Evolutionary conservation across 2,329 filamentous ascomycete genomes (phyloP), one percentile per base, ranked within the genome.

Genomic region (Diaporthe caulivora): DNA sequence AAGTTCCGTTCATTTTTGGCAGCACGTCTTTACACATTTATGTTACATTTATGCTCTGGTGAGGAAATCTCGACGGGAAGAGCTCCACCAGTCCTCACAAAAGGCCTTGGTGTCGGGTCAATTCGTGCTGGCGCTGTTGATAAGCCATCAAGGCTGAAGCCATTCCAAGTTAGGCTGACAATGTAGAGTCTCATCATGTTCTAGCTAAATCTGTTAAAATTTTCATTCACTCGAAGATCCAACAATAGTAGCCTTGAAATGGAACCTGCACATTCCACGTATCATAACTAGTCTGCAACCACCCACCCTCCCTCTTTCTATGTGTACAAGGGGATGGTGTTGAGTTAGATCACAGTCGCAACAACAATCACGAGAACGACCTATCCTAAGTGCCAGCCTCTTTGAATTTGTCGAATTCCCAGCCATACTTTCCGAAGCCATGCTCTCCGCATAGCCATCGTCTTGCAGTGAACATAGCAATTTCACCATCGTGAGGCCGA

Each of bases 51-150:
- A 9, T 74, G 64, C n/a, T 78, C 68, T 21, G 77, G 75, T 69
- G 84, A 71, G 53, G 83, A 80, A 26, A 83, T 75, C 70, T 82
- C 78, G 3, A 89, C 84, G 0, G 88, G 88, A 10, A 89, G 79
- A 3, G 77, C 81, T 29, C 86, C 88, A 29, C 87, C 87, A 7
- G 83, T 83, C 51, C 84, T 84, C 88, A 85, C 29, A 89, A 81
- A 83, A 89, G 87, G 34, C 9, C 9, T 9, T 34, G 34, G 34
- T 34, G 34, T 34, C 34, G 9, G 34, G 34, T 9, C 34, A 34
- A 9, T 34, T 9, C 34, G 34, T 34, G 34, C 34, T 34, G 34
- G 5, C 9, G 34, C 34, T 34, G 34, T 34, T 34, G 34, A 5
- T 34, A 9, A 34, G 34, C 34, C 34, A 9, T 34, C 34, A 34